Evolutionary conservation across 2,329 filamentous ascomycete species (phyloP).

Genomic region (Fusarium guadeloupense): DNA sequence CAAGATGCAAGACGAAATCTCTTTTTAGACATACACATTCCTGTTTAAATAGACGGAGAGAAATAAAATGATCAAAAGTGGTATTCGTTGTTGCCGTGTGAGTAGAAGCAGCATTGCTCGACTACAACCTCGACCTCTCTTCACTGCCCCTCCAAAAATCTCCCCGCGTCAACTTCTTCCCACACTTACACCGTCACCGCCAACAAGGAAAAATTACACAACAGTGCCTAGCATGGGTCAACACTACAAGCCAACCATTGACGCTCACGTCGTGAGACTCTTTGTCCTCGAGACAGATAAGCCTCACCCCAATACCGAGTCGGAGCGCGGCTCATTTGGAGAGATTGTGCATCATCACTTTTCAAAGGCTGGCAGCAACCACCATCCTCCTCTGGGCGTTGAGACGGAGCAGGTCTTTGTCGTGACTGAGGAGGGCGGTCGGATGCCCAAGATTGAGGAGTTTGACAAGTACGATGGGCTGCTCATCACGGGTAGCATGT

Average conservation of each 20-base stretch:
- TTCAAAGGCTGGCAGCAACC: slow-evolving; percentile 58
- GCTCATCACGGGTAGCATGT: slow-evolving; percentile 75
- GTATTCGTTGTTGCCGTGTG: slow-evolving; percentile 6
- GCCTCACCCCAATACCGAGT: slow-evolving; percentile 60
- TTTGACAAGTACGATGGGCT: slow-evolving; percentile 75
- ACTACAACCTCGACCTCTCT: neutral
- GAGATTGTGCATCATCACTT: slow-evolving; percentile 63
- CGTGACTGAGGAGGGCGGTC: slow-evolving; percentile 58
- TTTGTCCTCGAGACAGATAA: slow-evolving; percentile 68
- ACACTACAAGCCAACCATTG: slow-evolving; percentile 40
- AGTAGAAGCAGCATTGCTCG: slow-evolving; percentile 1
- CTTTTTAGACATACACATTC: neutral
- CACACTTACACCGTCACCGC: neutral
- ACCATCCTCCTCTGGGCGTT: slow-evolving; percentile 63
- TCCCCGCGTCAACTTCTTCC: neutral
- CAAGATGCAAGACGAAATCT: slow-evolving; percentile 10
- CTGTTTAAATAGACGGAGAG: neutral
- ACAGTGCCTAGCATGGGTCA: slow-evolving; percentile 37
- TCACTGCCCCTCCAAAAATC: neutral
- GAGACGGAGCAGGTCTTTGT: slow-evolving; percentile 65
- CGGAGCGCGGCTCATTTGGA: slow-evolving; percentile 62
- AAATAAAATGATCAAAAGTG: slow-evolving; percentile 14
- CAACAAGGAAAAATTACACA: slow-evolving; percentile 1
- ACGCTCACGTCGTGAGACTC: slow-evolving; percentile 47
- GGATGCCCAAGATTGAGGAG: slow-evolving; percentile 57